phyloP scores from a whole-genome alignment of 306 rosid species.

The Parietaria judaica region DNA sequence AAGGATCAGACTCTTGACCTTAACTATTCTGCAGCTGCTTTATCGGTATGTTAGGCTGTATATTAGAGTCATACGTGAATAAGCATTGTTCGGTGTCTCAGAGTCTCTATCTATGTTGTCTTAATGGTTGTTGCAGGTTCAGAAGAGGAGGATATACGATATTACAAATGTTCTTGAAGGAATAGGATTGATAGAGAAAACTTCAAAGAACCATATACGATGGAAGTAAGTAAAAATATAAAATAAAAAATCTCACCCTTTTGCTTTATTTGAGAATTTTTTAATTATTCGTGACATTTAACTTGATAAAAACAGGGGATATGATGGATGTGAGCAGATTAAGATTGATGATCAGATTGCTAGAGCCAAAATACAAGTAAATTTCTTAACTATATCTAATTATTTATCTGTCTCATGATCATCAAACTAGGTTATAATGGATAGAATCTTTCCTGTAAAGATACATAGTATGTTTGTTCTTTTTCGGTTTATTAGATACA shows the following conservation, averaged over 20 bases:
- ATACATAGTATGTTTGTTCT: no score
- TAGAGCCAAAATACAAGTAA: constrained; percentile 32
- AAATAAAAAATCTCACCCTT: background rate
- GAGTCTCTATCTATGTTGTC: background rate
- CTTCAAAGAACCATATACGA: constrained; percentile 66
- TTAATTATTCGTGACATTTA: constrained; percentile 10
- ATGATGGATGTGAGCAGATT: constrained; percentile 24
- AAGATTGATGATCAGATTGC: constrained; percentile 40
- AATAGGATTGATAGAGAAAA: constrained; percentile 69
- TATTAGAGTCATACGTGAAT: background rate
- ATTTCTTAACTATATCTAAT: background rate
- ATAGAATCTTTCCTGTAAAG: no score
- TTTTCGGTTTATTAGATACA: no score
- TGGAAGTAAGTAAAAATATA: constrained; percentile 52
- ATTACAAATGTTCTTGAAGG: constrained; percentile 91
- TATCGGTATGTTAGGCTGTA: constrained; percentile 45
- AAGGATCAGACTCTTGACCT: constrained; percentile 69
- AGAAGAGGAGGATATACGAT: constrained; percentile 79
- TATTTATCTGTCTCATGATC: background rate
- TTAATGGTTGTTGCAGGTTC: constrained; percentile 41
- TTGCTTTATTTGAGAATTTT: constrained; percentile 1
- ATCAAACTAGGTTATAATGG: no score
- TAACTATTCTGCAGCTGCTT: constrained; percentile 50
- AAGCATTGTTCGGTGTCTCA: background rate
- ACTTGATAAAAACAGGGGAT: constrained; percentile 41